A percentile compares a stretch with the other conserved stretches of the same genome.
Evolutionary conservation across 345 rosid species (phyloP).

Genomic region (Eucalyptus polyanthemos): DNA sequence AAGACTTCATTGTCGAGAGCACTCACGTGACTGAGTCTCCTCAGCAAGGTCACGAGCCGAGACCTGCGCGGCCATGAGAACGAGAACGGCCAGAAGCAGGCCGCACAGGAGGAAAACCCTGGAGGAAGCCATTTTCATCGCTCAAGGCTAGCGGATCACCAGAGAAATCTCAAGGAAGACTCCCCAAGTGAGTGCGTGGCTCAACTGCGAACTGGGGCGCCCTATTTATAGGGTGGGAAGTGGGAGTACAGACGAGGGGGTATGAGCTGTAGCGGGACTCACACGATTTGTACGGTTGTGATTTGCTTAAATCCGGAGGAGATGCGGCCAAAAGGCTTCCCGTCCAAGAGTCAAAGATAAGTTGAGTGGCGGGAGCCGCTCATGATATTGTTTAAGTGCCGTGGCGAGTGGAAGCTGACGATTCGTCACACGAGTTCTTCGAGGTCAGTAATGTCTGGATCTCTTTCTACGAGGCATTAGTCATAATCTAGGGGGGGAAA

Average conservation of each 20-base stretch:
- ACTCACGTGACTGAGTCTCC: not conserved
- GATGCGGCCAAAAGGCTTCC: no score
- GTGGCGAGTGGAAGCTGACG: not conserved
- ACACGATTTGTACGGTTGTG: no score
- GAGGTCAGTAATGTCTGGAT: not conserved
- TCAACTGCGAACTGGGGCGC: no score
- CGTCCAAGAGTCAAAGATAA: no score
- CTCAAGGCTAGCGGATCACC: not conserved
- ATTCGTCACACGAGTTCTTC: not conserved
- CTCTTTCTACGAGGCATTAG: not conserved
- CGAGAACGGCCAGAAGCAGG: not conserved
- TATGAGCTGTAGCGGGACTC: no score
- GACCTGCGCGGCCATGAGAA: not conserved
- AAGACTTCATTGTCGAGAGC: not conserved
- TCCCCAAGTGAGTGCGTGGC: not conserved
- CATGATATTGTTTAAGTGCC: not conserved
- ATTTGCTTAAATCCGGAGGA: no score
- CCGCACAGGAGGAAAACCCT: not conserved
- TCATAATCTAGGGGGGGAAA: not conserved
- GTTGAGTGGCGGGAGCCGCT: not conserved
- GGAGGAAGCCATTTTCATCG: not conserved
- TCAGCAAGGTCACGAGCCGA: conserved; percentile 7
- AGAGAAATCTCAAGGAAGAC: not conserved
- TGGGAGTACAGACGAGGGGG: not conserved
- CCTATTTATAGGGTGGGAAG: not conserved